phyloP scores from a whole-genome alignment of 139 green algal genomes.

The Tetraselmis striata region DNA sequence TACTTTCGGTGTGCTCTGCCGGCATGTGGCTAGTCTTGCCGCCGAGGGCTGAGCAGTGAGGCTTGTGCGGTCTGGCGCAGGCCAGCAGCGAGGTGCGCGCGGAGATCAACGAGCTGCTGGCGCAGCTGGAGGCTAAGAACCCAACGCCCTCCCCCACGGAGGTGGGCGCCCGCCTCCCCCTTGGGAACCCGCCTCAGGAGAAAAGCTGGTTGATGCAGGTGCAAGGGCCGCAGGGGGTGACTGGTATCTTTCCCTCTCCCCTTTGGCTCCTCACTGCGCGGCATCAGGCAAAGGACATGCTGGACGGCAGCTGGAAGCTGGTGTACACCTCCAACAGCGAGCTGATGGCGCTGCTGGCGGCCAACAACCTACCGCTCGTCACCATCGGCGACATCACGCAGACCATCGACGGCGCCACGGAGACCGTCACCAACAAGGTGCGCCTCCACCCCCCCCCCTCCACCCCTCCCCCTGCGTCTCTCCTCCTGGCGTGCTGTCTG shows the following conservation, averaged over 20 bases:
- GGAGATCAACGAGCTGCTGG: constrained; percentile 89
- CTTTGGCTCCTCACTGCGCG: no score
- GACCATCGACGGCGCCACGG: constrained; percentile 51
- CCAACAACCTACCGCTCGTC: constrained; percentile 71
- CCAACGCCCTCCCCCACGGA: constrained; percentile 68
- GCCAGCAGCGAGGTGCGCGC: constrained; percentile 61
- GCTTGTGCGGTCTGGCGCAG: no score
- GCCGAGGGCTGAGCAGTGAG: no score
- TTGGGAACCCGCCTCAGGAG: not conserved
- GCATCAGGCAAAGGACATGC: constrained; percentile 17
- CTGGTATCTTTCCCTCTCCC: no score
- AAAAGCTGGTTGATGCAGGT: no score
- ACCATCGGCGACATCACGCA: constrained; percentile 81
- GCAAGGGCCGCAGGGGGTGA: no score
- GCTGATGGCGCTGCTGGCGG: constrained; percentile 69
- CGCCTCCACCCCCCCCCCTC: no score
- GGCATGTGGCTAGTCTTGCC: no score
- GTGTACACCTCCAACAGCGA: constrained; percentile 86
- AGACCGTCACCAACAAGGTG: constrained; percentile 73
- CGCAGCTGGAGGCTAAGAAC: constrained; percentile 85
- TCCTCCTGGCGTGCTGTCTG: no score
- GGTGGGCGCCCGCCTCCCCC: constrained; percentile 7
- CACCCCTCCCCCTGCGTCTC: no score
- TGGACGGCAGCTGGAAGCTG: constrained; percentile 76
- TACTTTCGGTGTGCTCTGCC: no score